Evolutionary conservation across 1,284 basidiomycete species (phyloP), one percentile per base, ranked within the genome.

Genomic region (Sparassis latifolia): DNA sequence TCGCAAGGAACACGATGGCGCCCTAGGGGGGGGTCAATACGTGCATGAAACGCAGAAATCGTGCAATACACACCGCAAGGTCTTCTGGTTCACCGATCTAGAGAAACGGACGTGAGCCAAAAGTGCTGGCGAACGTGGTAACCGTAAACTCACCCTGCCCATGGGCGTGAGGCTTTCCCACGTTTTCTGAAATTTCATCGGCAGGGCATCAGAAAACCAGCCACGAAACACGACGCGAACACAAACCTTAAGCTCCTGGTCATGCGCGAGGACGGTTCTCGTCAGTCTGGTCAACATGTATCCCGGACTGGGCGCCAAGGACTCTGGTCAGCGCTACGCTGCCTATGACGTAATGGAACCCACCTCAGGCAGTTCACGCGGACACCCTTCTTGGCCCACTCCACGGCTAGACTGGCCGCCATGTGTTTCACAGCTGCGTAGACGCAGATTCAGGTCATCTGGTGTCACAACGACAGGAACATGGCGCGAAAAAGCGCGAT

Each of bases 161-260:
- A 96, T 92, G 0, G 95, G 94, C 4, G 93, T 97, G 62, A 93
- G 66, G 60, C 78, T 80, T 65, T 93, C 87, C 95, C 95, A 97
- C 46, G 85, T 89, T 70, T 85, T 86, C 82, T 89, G 67, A 20
- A 20, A 20, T 20, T 20, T 20, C 20, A 20, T 20, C 33, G 44
- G 33, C 42, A 20, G 42, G 39, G 45, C 49, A 51, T 53, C 28
- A 49, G 37, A 45, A 40, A 47, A 55, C 46, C 43, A 20, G 33
- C n/a, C 49, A 33, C 47, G 48, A 44, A 39, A 31, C 45, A 20
- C 46, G 38, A 32, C 29, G 12, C 41, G 10, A 39, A 27, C 33
- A 39, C 10, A 7, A 40, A 62, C 87, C 80, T 85, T 86, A 41
- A 89, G 77, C 55, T 85, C 85, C 27, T 73, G 71, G 62, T 92